These are phyloP conservation scores for Globisporangium uncinulatum DNA, from an alignment of 352 stramenopile genomes.

Conservation along the genomic window DNA sequence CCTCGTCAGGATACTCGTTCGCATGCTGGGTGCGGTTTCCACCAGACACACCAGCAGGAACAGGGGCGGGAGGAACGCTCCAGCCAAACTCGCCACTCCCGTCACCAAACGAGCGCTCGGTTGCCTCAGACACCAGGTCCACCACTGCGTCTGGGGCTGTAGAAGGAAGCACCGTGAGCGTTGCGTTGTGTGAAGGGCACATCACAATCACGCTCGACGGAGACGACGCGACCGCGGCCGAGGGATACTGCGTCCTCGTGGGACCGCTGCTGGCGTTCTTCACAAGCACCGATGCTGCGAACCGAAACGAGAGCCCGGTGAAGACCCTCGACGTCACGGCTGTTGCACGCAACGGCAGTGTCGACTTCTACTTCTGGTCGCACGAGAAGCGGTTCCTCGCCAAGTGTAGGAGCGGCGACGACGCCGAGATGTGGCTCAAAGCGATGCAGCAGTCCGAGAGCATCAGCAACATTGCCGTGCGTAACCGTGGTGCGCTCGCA, in stretches of 20 bases:
- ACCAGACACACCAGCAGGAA: neutral
- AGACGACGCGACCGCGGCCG: conserved; percentile 23
- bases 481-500: conserved; percentile 17
- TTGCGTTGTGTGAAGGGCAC: conserved; percentile 54
- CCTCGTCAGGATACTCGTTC: conserved; percentile 70
- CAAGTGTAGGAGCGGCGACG: conserved; percentile 17
- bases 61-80: no score
- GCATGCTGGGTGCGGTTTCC: conserved; percentile 70
- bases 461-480: conserved; percentile 24
- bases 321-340: conserved; percentile 38
- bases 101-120: neutral
- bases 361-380: conserved; percentile 48
- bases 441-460: conserved; percentile 46
- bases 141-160: neutral
- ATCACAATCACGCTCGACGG: conserved; percentile 35
- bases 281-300: conserved; percentile 27
- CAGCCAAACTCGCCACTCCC: neutral
- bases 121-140: neutral
- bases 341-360: conserved; percentile 21
- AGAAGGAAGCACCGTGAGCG: conserved; percentile 18
- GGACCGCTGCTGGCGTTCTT: conserved; percentile 55
- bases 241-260: conserved; percentile 59
- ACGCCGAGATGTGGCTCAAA: conserved; percentile 53
- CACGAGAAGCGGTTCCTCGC: conserved; percentile 33
- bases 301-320: conserved; percentile 22